Evolutionary conservation across 495 filamentous ascomycete species (phyloP).

Genomic region (Mycothermus thermophilus): DNA sequence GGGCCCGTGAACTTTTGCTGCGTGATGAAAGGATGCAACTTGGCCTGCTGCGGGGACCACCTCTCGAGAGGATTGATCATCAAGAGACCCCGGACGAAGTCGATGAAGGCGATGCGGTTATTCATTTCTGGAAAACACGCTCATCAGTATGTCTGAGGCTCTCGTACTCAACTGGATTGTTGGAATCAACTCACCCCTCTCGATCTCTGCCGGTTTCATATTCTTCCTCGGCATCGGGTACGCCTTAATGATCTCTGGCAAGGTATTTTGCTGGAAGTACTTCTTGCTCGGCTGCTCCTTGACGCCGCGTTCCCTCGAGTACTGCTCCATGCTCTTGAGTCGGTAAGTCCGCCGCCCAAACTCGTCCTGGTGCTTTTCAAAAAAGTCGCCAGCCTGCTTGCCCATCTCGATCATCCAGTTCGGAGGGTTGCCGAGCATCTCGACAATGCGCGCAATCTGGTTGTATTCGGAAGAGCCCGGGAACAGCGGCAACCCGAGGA

Average conservation of each 20-base stretch:
- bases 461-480: constrained; percentile 99
- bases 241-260: constrained; percentile 92
- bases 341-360: constrained; percentile 82
- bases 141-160: constrained; percentile 3
- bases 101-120: constrained; percentile 95
- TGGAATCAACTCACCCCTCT: constrained; percentile 58
- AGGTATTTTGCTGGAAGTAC: constrained; percentile 85
- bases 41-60: constrained; percentile 97
- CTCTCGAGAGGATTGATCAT: constrained; percentile 93
- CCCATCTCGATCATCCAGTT: constrained; percentile 99
- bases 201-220: constrained; percentile 95
- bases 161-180: not conserved
- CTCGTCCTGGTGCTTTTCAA: constrained; percentile 83
- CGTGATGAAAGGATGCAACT: constrained; percentile 96
- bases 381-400: constrained; percentile 95
- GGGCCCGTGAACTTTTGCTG: constrained; percentile 93
- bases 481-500: constrained; percentile 88
- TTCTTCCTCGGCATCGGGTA: constrained; percentile 98
- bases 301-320: constrained; percentile 82
- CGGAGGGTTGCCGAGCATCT: constrained; percentile 94
- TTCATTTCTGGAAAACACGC: constrained; percentile 62
- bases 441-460: constrained; percentile 90
- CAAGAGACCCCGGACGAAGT: constrained; percentile 91
- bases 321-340: constrained; percentile 94
- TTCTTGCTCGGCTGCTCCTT: constrained; percentile 99